Base-by-base conservation (phyloP, 306 rosid genomes). In the Gastrolobium villosum region DNA sequence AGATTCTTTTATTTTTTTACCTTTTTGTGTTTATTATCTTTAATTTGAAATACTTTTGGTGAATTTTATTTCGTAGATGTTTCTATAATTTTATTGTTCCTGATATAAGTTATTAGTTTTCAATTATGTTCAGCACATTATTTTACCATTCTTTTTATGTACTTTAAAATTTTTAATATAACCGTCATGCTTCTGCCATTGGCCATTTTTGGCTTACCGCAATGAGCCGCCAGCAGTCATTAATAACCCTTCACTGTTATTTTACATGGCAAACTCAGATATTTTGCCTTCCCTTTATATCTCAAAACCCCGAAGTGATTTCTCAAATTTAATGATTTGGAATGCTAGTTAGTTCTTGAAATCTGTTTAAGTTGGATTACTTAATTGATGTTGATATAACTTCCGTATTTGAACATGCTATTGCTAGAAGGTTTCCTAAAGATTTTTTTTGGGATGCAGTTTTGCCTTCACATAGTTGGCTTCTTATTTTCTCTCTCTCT, bases 351-450 rank as follows among this genome's bases (percentile, higher is more conserved):
- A 20, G 26, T 20, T 61, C 50, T 35, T 37, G 34, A 65, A 76
- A 37, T 40, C 28, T 50, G 64, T 76, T 65, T 34, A 76, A 52
- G 43, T 40, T 65, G 4, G 43, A 5, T 10, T 39, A 13, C 41
- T 64, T 74, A 44, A 32, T 75, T 46, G 55, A 61, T 45, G 48
- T 36, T 20, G 41, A 32, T 35, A 74, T 62, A 0, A 8, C 26
- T 65, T 55, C 20, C 36, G 28, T 8, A 65, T 8, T 65, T 52
- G 32, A 37, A 30, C 74, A n/a, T 39, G 20, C 35, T 31, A 64
- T 46, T 15, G 3, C 37, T 3, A n/a, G 36, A 65, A 66, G 64
- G 72, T 75, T 49, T 62, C 70, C 26, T 7, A 5, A 52, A 13
- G 74, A 76, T 52, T 20, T 20, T 20, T 20, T 20, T 13, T 50